phyloP scores from a whole-genome alignment of 805 yeast genomes.

The Zygosaccharomyces gambellarensis region DNA sequence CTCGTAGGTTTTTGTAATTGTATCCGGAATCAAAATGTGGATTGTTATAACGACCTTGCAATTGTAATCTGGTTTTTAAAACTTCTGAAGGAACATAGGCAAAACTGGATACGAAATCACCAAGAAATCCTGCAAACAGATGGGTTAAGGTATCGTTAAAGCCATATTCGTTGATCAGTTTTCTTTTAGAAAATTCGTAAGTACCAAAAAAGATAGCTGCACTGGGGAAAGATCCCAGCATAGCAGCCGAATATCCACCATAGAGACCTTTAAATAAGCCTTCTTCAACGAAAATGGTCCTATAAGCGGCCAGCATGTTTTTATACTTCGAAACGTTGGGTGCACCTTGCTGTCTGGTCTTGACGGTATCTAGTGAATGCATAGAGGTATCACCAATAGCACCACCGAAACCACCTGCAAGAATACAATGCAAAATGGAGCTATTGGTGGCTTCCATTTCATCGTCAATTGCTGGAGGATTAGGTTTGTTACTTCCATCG shows the following conservation, averaged over 20 bases:
- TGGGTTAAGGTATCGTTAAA: slow-evolving; percentile 77
- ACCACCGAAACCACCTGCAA: slow-evolving; percentile 96
- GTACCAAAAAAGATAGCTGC: slow-evolving; percentile 93
- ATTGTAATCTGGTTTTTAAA: slow-evolving; percentile 83
- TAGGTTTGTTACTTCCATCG: slow-evolving; percentile 10
- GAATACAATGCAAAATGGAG: slow-evolving; percentile 54
- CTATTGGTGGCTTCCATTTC: slow-evolving; percentile 6
- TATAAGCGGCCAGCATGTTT: slow-evolving; percentile 70
- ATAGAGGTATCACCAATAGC: slow-evolving; percentile 84
- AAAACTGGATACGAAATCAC: slow-evolving; percentile 83
- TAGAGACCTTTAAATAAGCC: slow-evolving; percentile 82
- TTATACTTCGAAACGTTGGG: slow-evolving; percentile 57
- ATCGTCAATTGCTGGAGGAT: slow-evolving; percentile 4
- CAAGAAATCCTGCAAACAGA: slow-evolving; percentile 83
- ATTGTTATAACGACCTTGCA: slow-evolving; percentile 85
- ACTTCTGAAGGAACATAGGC: slow-evolving; percentile 96
- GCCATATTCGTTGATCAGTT: slow-evolving; percentile 55
- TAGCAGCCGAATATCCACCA: slow-evolving; percentile 89
- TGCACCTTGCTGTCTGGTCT: slow-evolving; percentile 97
- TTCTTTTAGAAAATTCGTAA: slow-evolving; percentile 76
- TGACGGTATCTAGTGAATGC: slow-evolving; percentile 96
- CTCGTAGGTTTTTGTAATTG: slow-evolving; percentile 68
- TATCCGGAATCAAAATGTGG: slow-evolving; percentile 77
- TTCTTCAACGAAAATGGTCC: slow-evolving; percentile 73
- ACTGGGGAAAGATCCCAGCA: slow-evolving; percentile 88